phyloP scores from a whole-genome alignment of 2,329 filamentous ascomycete genomes.

The Alternaria longipes region DNA sequence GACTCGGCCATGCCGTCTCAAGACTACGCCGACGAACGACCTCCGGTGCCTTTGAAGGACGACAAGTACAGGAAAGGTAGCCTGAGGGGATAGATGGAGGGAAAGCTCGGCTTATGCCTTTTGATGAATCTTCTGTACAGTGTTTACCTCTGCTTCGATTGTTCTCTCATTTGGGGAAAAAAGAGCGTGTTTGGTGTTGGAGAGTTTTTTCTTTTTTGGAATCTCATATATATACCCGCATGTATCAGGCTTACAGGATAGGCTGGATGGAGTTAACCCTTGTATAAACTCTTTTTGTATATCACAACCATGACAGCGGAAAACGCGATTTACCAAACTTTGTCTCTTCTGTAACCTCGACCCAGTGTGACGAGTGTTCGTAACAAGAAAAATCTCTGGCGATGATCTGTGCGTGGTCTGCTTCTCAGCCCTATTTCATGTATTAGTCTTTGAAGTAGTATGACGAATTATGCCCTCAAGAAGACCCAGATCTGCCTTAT shows the following conservation, averaged over 20 bases:
- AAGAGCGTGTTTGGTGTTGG: not conserved
- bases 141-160: not conserved
- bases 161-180: not conserved
- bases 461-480: too few species aligned
- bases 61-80: slow-evolving; percentile 20
- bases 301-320: not conserved
- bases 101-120: not conserved
- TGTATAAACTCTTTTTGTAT: not conserved
- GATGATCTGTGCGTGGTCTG: too few species aligned
- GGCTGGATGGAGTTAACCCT: not conserved
- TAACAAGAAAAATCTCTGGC: not conserved
- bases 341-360: not conserved
- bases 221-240: not conserved
- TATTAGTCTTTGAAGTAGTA: too few species aligned
- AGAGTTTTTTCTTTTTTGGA: not conserved
- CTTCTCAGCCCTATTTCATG: too few species aligned
- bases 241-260: not conserved
- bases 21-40: slow-evolving; percentile 9
- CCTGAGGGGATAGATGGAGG: slow-evolving; percentile 1
- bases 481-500: too few species aligned
- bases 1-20: slow-evolving; percentile 32
- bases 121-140: not conserved
- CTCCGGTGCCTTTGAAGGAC: slow-evolving; percentile 16
- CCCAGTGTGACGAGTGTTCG: not conserved
- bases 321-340: not conserved